Evolutionary conservation across 2,329 filamentous ascomycete species (phyloP), one percentile per base, ranked within the genome.

Genomic region (Pseudocercospora musae): DNA sequence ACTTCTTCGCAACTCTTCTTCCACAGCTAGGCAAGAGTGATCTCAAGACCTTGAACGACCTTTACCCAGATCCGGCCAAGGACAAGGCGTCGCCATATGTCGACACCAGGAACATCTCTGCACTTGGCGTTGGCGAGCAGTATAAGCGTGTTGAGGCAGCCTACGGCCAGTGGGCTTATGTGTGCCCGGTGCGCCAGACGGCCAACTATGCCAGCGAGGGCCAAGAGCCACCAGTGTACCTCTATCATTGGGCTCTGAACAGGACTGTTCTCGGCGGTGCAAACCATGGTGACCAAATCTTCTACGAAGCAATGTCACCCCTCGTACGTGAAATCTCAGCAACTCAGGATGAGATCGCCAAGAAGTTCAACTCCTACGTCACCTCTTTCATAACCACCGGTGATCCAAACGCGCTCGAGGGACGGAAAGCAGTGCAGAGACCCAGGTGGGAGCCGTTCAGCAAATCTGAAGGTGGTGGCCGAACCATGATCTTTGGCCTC

Each of bases 101-200:
- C 55, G 74, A 76, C 52, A 75, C 61, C 62, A 77, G 64, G 15
- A 63, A 69, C 29, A 49, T 64, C 4, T 42, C 63, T 15, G 63
- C 44, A 68, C 76, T 71, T 9, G 75, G 76, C 29, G 74, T 81
- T n/a, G 85, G 85, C 1, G 65, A 76, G 4, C 84, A 88, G 71
- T 88, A 83, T 76, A 79, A 79, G 56, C 80, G 86, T 1, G 75
- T 87, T 2, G 83, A 86, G 67, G 82, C 84, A 9, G 85, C 84
- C 0, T 89, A 89, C 71, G 83, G 80, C 0, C 83, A 89, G 69
- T 89, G 86, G 69, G 86, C 85, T 0, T 89, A 89, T 69, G 83
- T 87, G 53, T 84, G 84, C 21, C 87, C 87, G 0, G 84, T 89
- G 0, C 77, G 87, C 2, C 85, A 88, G 71, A 85, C 84, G 0